Evolutionary conservation across 805 yeast genomes (phyloP).

Genomic region (Kockiozyma suomiensis): DNA sequence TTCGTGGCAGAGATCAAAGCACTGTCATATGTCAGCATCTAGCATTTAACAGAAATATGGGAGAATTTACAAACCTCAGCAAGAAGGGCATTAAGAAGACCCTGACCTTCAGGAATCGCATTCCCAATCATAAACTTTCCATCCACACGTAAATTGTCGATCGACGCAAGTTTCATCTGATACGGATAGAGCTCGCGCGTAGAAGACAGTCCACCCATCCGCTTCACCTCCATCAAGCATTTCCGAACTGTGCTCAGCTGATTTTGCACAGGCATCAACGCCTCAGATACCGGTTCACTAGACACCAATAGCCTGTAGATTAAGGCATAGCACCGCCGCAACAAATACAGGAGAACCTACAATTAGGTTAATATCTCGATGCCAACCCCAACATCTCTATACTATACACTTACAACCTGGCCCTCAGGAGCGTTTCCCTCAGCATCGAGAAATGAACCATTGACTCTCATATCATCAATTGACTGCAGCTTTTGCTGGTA

Average conservation of each 20-base stretch:
- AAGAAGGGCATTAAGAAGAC: constrained; percentile 59
- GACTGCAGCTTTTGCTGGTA: constrained; percentile 74
- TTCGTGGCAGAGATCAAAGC: constrained; percentile 92
- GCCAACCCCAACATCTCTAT: background rate
- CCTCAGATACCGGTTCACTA: constrained; percentile 93
- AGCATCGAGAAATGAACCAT: constrained; percentile 53
- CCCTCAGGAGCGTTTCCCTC: constrained; percentile 51
- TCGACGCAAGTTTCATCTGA: constrained; percentile 87
- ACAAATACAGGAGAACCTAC: constrained; percentile 64
- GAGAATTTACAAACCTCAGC: constrained; percentile 21
- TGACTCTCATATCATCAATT: constrained; percentile 71
- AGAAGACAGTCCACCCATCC: constrained; percentile 88
- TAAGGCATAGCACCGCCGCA: constrained; percentile 88
- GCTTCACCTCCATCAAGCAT: constrained; percentile 83
- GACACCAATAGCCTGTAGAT: constrained; percentile 87
- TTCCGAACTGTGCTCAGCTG: constrained; percentile 89
- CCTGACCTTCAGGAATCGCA: constrained; percentile 97
- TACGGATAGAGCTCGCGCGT: constrained; percentile 92
- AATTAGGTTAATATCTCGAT: background rate
- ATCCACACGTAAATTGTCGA: constrained; percentile 83
- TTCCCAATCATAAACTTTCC: constrained; percentile 90
- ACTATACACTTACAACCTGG: constrained; percentile 42
- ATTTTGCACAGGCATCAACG: constrained; percentile 89
- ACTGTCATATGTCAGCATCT: no score
- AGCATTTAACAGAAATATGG: background rate